Evolutionary conservation across 257 asterid genomes (phyloP).

Genomic region (Penstemon newberryi): DNA sequence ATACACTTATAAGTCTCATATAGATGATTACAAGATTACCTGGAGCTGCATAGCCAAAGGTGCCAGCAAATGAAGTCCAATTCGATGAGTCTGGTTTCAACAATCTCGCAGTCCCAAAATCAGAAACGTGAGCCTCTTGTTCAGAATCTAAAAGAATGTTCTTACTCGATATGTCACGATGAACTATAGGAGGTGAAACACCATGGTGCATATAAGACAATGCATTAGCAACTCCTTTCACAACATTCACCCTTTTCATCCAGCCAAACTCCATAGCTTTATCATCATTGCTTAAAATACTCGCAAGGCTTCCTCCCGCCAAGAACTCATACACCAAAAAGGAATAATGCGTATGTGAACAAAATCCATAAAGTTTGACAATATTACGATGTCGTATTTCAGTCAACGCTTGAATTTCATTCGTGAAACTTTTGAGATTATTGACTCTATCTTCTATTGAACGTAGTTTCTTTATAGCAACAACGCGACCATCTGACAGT

Average conservation of each 20-base stretch:
- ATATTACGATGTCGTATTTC: slow-evolving; percentile 37
- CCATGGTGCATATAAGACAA: slow-evolving; percentile 44
- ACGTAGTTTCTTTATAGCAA: slow-evolving; percentile 39
- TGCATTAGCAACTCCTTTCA: slow-evolving; percentile 36
- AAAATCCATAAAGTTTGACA: slow-evolving; percentile 40
- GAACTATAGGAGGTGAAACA: slow-evolving; percentile 43
- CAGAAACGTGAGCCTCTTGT: slow-evolving; percentile 23
- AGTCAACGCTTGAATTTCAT: slow-evolving; percentile 34
- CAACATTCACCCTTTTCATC: slow-evolving; percentile 29
- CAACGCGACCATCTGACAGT: slow-evolving; percentile 29
- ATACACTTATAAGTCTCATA: no score
- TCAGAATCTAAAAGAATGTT: slow-evolving; percentile 33
- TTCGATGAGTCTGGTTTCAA: slow-evolving; percentile 27
- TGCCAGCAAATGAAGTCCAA: slow-evolving; percentile 38
- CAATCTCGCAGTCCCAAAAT: slow-evolving; percentile 35
- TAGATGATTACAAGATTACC: slow-evolving; percentile 14
- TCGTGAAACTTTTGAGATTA: slow-evolving; percentile 23
- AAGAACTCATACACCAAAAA: slow-evolving; percentile 39
- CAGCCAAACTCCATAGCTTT: slow-evolving; percentile 30
- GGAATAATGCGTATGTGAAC: slow-evolving; percentile 29
- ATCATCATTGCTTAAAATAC: slow-evolving; percentile 21
- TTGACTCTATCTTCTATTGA: neutral
- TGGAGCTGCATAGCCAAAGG: slow-evolving; percentile 42
- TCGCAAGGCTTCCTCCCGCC: slow-evolving; percentile 34
- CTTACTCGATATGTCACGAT: slow-evolving; percentile 43